A percentile compares a stretch with the other conserved stretches of the same genome.
These are phyloP conservation scores for Mycena sp. DNA, from an alignment of 1,284 basidiomycete species.

Conservation along the genomic window DNA sequence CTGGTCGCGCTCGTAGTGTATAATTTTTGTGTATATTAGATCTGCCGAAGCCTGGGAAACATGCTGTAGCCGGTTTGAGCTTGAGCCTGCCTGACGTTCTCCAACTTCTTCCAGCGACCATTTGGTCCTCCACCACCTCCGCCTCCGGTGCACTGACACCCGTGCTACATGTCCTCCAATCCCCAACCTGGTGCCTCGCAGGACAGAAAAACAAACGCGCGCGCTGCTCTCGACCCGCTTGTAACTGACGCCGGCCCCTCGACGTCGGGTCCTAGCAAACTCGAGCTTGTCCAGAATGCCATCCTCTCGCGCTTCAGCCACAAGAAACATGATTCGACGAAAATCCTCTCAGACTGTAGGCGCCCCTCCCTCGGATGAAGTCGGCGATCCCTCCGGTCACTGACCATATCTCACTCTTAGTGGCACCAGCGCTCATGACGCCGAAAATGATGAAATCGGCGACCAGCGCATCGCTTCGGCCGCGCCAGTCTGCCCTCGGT, in stretches of 20 bases:
- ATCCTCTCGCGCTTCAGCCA: constrained; percentile 74
- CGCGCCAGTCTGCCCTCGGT: constrained; percentile 51
- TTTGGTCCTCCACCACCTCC: constrained; percentile 16
- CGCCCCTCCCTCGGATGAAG: constrained; percentile 23
- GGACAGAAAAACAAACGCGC: constrained; percentile 43
- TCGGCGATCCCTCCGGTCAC: constrained; percentile 1
- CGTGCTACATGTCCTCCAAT: constrained; percentile 41
- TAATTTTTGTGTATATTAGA: constrained; percentile 30
- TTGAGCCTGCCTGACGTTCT: too few species aligned
- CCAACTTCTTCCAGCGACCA: neutral
- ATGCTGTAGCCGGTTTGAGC: constrained; percentile 10
- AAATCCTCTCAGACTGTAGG: constrained; percentile 78
- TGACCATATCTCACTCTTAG: constrained; percentile 48
- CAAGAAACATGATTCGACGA: constrained; percentile 72
- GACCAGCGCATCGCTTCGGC: constrained; percentile 60
- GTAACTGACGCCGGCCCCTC: constrained; percentile 35
- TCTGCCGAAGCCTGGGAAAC: constrained; percentile 4
- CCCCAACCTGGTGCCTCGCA: constrained; percentile 34
- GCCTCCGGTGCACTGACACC: constrained; percentile 17
- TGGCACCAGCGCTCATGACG: constrained; percentile 92
- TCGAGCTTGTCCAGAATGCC: constrained; percentile 72
- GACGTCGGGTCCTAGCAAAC: constrained; percentile 49
- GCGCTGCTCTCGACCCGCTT: constrained; percentile 49
- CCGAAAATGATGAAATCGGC: constrained; percentile 79
- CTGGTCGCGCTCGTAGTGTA: constrained; percentile 56